Base-by-base conservation (phyloP, 163 green algal genomes). In the Scenedesmus sp. region DNA sequence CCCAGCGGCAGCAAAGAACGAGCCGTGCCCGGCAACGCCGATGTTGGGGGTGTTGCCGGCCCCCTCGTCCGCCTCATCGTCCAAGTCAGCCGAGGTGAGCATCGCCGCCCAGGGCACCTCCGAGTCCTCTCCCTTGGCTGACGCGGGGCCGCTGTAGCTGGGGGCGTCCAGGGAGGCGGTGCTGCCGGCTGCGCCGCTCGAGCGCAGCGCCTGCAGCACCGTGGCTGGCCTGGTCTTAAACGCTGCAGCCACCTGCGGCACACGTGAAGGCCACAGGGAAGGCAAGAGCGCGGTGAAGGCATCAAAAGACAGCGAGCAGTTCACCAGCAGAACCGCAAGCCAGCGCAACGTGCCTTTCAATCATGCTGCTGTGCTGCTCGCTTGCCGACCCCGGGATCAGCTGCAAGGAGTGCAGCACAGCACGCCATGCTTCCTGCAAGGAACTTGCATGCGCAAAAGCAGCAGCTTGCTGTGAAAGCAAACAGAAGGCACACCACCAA, bases 11-110 rank as follows among this genome's bases (percentile, higher is more conserved):
- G 86, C 86, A 24, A 61, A 33, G 37, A 79, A 76, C 70, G 46
- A 80, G 82, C 53, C 82, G 4, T 56, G 82, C 7, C 82, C 82
- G 26, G 53, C 82, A 15, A 81, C 37, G 10, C 37, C 72, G n/a
- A 73, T 56, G 30, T 59, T 51, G 5, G 56, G 26, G 16, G 15
- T 89, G 65, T 40, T 53, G 78, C n/a, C 56, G 16, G 35, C 9
- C 3, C n/a, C 56, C 4, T 22, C 68, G n/a, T 73, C 85, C 16
- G 37, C 22, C 22, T 84, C 85, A 24, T 84, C 85, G 26, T 90
- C 85, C 30, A 83, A 43, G 85, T 90, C 85, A 51, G 42, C 30
- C 37, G 85, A 65, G 0, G 68, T 90, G 18, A 90, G 68, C 85
- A 90, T 84, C 35, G 44, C 68, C 4, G 68, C 40, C 70, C 68